phyloP scores from a whole-genome alignment of 306 rosid species.

The Dryas octopetala region DNA sequence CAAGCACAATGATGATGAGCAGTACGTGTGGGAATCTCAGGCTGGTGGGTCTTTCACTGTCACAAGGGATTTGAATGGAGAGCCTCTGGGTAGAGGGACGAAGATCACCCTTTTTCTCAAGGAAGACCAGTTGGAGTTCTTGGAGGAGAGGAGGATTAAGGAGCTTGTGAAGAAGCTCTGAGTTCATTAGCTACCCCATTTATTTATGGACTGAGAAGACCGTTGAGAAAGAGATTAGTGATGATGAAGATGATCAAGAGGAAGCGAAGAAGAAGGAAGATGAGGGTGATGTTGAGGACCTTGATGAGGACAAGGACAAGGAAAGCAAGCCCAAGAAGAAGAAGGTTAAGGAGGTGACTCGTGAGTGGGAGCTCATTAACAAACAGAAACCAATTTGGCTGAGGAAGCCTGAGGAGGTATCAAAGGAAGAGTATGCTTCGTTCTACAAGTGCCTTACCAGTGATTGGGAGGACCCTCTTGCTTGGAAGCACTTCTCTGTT shows the following conservation, averaged over 20 bases:
- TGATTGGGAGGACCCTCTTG: conserved; percentile 38
- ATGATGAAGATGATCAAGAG: conserved; percentile 24
- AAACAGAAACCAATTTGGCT: conserved; percentile 42
- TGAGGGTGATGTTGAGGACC: conserved; percentile 33
- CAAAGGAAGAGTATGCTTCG: conserved; percentile 28
- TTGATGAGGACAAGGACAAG: conserved; percentile 33
- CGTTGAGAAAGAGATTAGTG: conserved; percentile 32
- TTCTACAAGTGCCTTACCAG: conserved; percentile 40
- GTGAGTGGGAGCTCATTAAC: conserved; percentile 35
- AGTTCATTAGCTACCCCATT: conserved; percentile 38
- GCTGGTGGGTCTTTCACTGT: conserved; percentile 38
- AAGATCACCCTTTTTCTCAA: conserved; percentile 36
- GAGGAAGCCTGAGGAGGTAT: conserved; percentile 31
- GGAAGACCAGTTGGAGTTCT: conserved; percentile 34
- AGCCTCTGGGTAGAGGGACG: conserved; percentile 31
- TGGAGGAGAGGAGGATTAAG: conserved; percentile 38
- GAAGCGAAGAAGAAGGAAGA: conserved; percentile 24
- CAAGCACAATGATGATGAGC: conserved; percentile 44
- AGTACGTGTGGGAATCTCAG: conserved; percentile 34
- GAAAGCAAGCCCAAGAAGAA: conserved; percentile 30
- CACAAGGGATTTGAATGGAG: conserved; percentile 24
- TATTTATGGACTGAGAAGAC: conserved; percentile 31
- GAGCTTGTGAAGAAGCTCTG: conserved; percentile 38
- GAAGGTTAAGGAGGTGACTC: conserved; percentile 29
- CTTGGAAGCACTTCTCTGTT: conserved; percentile 35